These are phyloP conservation scores for Picea glauca DNA, from an alignment of 75 land plant genomes.

Conservation along the genomic window DNA sequence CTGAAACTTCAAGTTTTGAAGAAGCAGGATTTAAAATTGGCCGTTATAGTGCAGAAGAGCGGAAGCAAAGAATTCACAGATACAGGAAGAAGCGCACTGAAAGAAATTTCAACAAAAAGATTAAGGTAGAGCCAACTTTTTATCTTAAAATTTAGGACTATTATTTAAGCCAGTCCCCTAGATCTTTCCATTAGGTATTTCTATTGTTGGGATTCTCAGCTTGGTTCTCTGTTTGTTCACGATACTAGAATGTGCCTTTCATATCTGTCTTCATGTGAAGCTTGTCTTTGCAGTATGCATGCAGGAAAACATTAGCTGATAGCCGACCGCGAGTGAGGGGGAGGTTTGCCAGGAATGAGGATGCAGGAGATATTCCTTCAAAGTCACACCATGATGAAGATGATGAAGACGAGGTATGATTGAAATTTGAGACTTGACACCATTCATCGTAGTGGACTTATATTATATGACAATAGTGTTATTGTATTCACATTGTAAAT, in stretches of 20 bases:
- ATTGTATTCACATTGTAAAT: background rate
- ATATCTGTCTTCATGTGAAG: background rate
- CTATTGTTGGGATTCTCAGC: background rate
- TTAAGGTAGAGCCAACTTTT: slow-evolving; percentile 54
- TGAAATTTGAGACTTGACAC: too few species aligned
- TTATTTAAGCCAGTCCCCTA: background rate
- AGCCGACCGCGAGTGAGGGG: slow-evolving; percentile 91
- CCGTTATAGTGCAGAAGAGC: slow-evolving; percentile 72
- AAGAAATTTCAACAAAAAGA: slow-evolving; percentile 95
- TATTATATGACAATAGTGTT: background rate
- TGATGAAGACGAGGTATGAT: slow-evolving; percentile 20
- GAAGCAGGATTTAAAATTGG: slow-evolving; percentile 59
- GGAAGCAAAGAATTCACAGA: slow-evolving; percentile 75
- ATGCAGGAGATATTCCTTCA: slow-evolving; percentile 33
- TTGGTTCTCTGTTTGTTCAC: background rate
- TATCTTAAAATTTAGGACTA: background rate
- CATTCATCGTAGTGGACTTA: background rate
- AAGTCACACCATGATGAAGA: slow-evolving; percentile 14
- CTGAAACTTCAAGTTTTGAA: slow-evolving; percentile 40
- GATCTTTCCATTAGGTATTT: background rate
- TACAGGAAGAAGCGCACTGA: slow-evolving; percentile 90
- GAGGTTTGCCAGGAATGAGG: slow-evolving; percentile 88
- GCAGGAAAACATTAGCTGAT: slow-evolving; percentile 92
- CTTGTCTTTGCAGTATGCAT: slow-evolving; percentile 71
- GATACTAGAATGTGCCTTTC: background rate